Evolutionary conservation across 768 basidiomycete genomes (phyloP).

Genomic region (Termitomyces sp.): DNA sequence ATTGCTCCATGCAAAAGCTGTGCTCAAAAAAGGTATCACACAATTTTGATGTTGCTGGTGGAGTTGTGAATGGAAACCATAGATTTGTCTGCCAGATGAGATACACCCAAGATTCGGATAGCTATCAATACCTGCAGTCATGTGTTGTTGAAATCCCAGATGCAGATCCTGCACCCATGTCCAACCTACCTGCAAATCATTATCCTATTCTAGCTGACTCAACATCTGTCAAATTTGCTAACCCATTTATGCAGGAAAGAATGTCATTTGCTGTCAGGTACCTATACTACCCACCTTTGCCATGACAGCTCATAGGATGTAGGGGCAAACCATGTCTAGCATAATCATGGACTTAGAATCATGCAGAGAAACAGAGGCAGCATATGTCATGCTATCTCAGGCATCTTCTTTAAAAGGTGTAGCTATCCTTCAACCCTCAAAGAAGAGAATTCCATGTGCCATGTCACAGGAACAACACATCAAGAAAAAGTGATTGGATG

Average conservation of each 20-base stretch:
- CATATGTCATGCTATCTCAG: conserved; percentile 33
- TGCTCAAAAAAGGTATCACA: too few relatives aligned
- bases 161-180: conserved; percentile 12
- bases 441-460: background rate
- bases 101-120: conserved; percentile 18
- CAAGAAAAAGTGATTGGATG: too few relatives aligned
- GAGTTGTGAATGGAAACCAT: conserved; percentile 6
- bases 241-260: conserved; percentile 12
- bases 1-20: too few relatives aligned
- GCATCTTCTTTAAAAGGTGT: conserved; percentile 15
- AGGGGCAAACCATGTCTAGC: conserved; percentile 25
- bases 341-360: conserved; percentile 25
- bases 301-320: conserved; percentile 28
- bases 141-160: conserved; percentile 22
- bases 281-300: conserved; percentile 28
- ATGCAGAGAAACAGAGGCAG: conserved; percentile 19
- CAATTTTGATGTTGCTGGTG: too few relatives aligned
- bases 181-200: conserved; percentile 13
- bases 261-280: conserved; percentile 20
- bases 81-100: conserved; percentile 24
- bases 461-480: background rate
- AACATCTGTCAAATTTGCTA: conserved; percentile 15
- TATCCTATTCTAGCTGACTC: conserved; percentile 23
- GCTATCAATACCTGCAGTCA: conserved; percentile 16
- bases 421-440: conserved; percentile 3